Evolutionary conservation across 2,329 filamentous ascomycete species (phyloP), one percentile per base, ranked within the genome.

Genomic region (Phaeosphaeria sp.): DNA sequence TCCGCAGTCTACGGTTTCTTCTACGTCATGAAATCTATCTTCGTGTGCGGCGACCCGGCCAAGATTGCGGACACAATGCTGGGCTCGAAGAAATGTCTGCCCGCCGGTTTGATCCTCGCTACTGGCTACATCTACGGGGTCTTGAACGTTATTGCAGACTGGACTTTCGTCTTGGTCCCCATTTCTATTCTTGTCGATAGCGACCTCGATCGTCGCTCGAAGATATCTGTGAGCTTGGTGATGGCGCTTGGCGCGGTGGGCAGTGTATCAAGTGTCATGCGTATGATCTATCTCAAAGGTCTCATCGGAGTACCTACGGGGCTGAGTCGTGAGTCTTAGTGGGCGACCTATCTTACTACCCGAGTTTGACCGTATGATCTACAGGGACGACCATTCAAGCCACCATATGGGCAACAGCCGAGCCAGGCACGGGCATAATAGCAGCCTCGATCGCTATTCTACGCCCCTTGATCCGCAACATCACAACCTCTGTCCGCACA

Each of bases 371-470:
- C 25, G 22, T 7, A 6, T 25, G 21, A 24, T n/a, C 9, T 24
- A n/a, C 33, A 74, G 71, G 59, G 40, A 62, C 74, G 53, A 71
- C 76, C 52, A 75, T 75, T 39, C 75, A 75, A 62, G 74, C 75
- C 22, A 77, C 73, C 15, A 75, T 79, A 43, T 83, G 80, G 80
- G 81, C 80, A 3, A 76, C 82, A 30, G 75, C 82, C 22, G 82
- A 83, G 59, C 80, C 81, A 33, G 82, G 80, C 9, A 81, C 80
- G 18, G 82, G 82, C 18, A 82, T 85, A 59, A 76, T 80, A 7
- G 81, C 83, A 13, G 81, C 80, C 2, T 82, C 80, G 7, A 71
- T 81, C 39, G 79, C 80, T 7, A 78, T 80, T 3, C 74, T 83
- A 1, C 80, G 81, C 0, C 81, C 81, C 1, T 67, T 83, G 7